phyloP scores from a whole-genome alignment of 768 basidiomycete genomes.

The Podaxis sp. region DNA sequence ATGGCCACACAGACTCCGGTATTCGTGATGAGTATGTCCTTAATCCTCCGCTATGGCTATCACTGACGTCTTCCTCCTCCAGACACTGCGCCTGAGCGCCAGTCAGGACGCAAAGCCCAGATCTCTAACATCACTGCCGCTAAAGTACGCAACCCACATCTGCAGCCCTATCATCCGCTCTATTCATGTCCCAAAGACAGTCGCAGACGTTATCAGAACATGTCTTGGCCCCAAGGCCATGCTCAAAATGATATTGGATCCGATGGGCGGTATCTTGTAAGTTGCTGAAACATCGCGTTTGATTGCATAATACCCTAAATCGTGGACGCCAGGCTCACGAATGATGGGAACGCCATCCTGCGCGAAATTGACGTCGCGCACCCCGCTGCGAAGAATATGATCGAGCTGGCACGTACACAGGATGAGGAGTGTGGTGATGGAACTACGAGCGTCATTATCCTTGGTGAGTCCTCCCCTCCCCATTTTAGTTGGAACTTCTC shows the following conservation, averaged over 20 bases:
- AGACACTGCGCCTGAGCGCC: slow-evolving; percentile 95
- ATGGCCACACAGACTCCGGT: slow-evolving; percentile 69
- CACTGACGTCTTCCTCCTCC: neutral
- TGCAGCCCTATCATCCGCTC: slow-evolving; percentile 3
- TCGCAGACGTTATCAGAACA: slow-evolving; percentile 96
- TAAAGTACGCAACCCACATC: slow-evolving; percentile 57
- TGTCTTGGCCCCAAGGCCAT: slow-evolving; percentile 97
- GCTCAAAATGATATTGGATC: slow-evolving; percentile 99
- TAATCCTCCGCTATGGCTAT: neutral
- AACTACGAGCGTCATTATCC: slow-evolving; percentile 96
- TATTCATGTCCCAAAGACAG: slow-evolving; percentile 55
- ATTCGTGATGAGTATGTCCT: slow-evolving; percentile 74
- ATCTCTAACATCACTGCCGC: slow-evolving; percentile 96
- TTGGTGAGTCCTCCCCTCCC: slow-evolving; percentile 53
- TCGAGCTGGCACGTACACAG: slow-evolving; percentile 95
- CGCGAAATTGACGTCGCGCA: slow-evolving; percentile 99
- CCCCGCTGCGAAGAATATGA: slow-evolving; percentile 99
- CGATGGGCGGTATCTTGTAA: slow-evolving; percentile 98
- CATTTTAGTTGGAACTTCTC: neutral
- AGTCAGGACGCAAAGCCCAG: slow-evolving; percentile 93
- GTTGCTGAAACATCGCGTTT: slow-evolving; percentile 23
- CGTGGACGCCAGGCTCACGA: slow-evolving; percentile 59
- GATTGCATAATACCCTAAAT: slow-evolving; percentile 2
- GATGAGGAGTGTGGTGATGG: slow-evolving; percentile 99
- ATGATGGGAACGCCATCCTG: slow-evolving; percentile 98